Conservation (phyloP, 805 yeast genomes). For the Lipomyces spencermartinsiae region DNA sequence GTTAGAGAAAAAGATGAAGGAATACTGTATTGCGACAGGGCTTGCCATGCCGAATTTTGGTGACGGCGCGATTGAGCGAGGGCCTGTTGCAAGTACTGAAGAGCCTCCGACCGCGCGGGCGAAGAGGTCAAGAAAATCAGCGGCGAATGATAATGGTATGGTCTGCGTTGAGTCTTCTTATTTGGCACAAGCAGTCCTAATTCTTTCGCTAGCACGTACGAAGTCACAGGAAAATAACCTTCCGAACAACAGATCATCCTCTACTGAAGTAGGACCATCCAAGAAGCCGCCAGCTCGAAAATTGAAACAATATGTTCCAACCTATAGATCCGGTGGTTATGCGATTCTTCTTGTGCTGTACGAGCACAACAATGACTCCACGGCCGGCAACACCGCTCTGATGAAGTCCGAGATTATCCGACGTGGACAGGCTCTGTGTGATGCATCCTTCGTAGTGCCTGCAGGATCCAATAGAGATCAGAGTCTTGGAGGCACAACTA, state of each 20-base stretch:
- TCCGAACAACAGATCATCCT: background rate
- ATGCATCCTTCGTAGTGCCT: slow-evolving; percentile 36
- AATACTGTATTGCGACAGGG: slow-evolving; percentile 64
- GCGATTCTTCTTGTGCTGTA: slow-evolving; percentile 72
- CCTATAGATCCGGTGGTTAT: slow-evolving; percentile 80
- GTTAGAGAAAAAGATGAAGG: slow-evolving; percentile 55
- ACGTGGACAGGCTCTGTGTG: slow-evolving; percentile 51
- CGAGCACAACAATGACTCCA: slow-evolving; percentile 40
- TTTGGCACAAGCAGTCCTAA: background rate
- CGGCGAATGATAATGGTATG: background rate
- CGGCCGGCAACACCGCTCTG: slow-evolving; percentile 57
- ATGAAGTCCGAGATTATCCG: slow-evolving; percentile 64
- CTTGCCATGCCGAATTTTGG: slow-evolving; percentile 51
- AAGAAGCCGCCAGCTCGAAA: slow-evolving; percentile 30
- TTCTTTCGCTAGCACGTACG: background rate
- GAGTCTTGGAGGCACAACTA: slow-evolving; percentile 26
- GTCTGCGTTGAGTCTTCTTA: background rate
- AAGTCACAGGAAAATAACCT: background rate
- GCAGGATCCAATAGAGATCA: slow-evolving; percentile 16
- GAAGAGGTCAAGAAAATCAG: slow-evolving; percentile 5
- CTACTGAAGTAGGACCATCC: background rate
- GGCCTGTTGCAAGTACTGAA: background rate
- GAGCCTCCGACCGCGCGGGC: slow-evolving; percentile 4
- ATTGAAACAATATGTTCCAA: slow-evolving; percentile 66
- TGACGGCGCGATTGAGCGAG: background rate